Evolutionary conservation across 441 rosid species (phyloP).

Genomic region (Corymbia calophylla): DNA sequence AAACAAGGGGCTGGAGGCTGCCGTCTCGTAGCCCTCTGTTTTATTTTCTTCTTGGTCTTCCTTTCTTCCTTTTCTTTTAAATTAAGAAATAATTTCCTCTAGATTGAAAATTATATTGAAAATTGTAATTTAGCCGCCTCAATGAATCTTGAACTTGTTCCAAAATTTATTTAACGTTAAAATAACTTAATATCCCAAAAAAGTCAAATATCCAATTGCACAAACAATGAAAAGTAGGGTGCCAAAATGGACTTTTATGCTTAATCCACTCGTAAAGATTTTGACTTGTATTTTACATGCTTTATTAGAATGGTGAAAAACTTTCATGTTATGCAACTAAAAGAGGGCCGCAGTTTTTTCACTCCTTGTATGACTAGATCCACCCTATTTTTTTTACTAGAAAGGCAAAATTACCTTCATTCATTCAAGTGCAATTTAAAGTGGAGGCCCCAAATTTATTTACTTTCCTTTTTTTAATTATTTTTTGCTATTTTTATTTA

Average conservation of each 20-base stretch:
- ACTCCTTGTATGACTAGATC: not conserved
- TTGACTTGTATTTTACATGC: not conserved
- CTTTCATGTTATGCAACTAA: not conserved
- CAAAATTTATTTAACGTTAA: not conserved
- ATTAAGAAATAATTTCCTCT: not conserved
- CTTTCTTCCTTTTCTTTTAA: not conserved
- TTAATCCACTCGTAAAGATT: not conserved
- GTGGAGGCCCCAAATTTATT: not conserved
- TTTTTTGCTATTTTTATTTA: too few species aligned
- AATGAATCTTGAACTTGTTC: not conserved
- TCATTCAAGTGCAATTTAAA: not conserved
- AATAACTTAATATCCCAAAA: not conserved
- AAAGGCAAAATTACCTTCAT: not conserved
- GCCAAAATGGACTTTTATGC: not conserved
- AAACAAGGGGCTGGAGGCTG: not conserved
- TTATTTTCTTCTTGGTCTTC: not conserved
- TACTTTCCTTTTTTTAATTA: too few species aligned
- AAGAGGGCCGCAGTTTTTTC: not conserved
- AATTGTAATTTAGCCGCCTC: not conserved
- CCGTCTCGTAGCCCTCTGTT: not conserved
- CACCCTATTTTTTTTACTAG: not conserved
- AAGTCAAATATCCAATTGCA: not conserved
- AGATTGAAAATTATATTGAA: fast-evolving
- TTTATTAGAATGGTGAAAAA: not conserved
- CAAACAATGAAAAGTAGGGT: not conserved